Base-by-base conservation (phyloP, 345 rosid species). In the Sisymbrium altissimum region DNA sequence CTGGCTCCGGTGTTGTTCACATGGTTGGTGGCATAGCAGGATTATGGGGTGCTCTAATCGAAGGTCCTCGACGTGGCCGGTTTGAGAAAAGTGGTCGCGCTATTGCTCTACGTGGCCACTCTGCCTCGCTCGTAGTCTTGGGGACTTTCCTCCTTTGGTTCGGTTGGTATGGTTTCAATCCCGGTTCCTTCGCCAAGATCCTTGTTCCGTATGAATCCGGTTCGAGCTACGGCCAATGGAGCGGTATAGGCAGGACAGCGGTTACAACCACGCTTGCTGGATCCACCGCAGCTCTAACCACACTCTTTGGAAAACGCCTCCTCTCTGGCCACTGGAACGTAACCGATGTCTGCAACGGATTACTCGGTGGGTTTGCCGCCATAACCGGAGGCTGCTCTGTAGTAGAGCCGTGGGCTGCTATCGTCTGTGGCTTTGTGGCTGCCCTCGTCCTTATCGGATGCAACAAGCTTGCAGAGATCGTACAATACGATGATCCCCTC, bases 351-450 rank as follows among this genome's bases (percentile, higher is more conserved):
- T 91, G 97, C 48, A 91, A 91, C 57, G 97, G 97, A 12, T 66
- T 91, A 53, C 89, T 91, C 10, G 97, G 97, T 0, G 97, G 97
- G 13, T 89, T 91, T 49, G 97, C 93, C 0, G 97, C 96, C 1
- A 91, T 91, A 9, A 89, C 97, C 0, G 64, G 85, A 0, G 93
- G 97, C 0, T 91, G 97, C 82, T 86, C 96, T 0, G 96, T 91
- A 14, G 97, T 89, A 4, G 93, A 91, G 50, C 97, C 97, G 0
- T 89, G 97, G 97, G 95, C 95, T 0, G 95, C 97, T 0, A 77
- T 91, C 21, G 75, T 91, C 0, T 91, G 97, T 10, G 97, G 97
- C 21, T 89, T 91, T 62, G 80, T 84, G 1, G 88, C 97, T 0
- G 85, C 97, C 9, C 35, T 74, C 1, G 96, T 89, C 1, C 73